A percentile compares a stretch with the other conserved stretches of the same genome.
Conservation (phyloP, 495 filamentous ascomycete species). For the Neurospora sublineolata region DNA sequence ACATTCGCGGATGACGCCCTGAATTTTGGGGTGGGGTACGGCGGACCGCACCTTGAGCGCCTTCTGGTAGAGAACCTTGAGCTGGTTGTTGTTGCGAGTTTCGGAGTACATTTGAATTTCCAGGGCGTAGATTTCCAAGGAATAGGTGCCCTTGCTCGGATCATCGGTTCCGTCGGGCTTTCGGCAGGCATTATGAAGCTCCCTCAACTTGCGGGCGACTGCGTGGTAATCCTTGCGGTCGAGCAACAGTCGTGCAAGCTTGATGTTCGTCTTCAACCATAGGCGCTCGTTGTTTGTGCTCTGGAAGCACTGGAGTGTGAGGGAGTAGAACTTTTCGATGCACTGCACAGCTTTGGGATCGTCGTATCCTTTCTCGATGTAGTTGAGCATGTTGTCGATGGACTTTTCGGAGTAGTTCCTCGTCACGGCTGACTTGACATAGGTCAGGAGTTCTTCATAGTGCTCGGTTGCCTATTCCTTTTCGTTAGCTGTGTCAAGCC, state of each 20-base stretch:
- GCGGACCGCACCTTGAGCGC: constrained; percentile 86
- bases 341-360: constrained; percentile 62
- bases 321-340: constrained; percentile 93
- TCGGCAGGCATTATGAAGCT: constrained; percentile 84
- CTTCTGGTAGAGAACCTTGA: constrained; percentile 85
- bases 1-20: constrained; percentile 97
- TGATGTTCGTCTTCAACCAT: constrained; percentile 98
- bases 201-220: constrained; percentile 71
- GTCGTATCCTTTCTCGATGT: constrained; percentile 86
- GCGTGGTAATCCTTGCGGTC: constrained; percentile 79
- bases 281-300: constrained; percentile 94
- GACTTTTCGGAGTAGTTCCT: constrained; percentile 99
- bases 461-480: constrained; percentile 74
- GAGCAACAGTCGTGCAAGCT: constrained; percentile 81
- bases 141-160: constrained; percentile 90
- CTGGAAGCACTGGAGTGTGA: constrained; percentile 88
- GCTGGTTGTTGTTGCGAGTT: constrained; percentile 90
- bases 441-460: constrained; percentile 89
- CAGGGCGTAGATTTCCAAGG: constrained; percentile 88
- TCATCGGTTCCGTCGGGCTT: constrained; percentile 84
- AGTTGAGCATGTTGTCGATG: constrained; percentile 98
- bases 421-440: constrained; percentile 92
- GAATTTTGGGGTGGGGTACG: constrained; percentile 95
- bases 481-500: not conserved
- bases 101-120: constrained; percentile 99